Conservation (phyloP, 148 eudicot species). For the Fagopyrum esculentum region DNA sequence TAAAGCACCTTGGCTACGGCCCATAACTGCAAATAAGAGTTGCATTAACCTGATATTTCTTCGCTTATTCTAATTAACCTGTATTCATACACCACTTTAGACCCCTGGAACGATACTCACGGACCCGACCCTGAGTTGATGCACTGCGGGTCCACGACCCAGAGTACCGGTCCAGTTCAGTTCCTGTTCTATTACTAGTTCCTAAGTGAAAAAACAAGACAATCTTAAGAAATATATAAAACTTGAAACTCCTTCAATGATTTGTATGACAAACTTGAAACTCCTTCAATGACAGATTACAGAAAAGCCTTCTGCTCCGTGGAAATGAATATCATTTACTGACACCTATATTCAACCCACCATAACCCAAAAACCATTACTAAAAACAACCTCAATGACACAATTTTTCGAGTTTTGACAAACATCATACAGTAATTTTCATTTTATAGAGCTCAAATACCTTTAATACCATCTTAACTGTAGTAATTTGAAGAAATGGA, state of each 20-base stretch:
- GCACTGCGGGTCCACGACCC: too few species aligned
- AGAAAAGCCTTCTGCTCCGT: background rate
- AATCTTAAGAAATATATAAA: background rate
- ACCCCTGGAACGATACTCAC: too few species aligned
- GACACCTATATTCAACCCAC: background rate
- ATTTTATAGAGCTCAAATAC: background rate
- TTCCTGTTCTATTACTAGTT: too few species aligned
- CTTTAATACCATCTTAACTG: background rate
- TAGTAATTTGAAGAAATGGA: background rate
- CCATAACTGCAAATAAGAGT: too few species aligned
- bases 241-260: background rate
- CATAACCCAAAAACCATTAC: background rate
- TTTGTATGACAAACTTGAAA: background rate
- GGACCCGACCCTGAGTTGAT: too few species aligned
- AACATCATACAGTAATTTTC: conserved; percentile 2
- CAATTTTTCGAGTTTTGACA: background rate
- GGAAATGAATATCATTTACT: background rate
- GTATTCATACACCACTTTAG: too few species aligned
- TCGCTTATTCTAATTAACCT: too few species aligned
- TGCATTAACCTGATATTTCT: too few species aligned
- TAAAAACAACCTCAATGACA: background rate
- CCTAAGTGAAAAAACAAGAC: background rate
- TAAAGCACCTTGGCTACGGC: too few species aligned
- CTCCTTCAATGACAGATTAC: background rate
- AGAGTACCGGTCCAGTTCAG: too few species aligned